A percentile compares a stretch with the other conserved stretches of the same genome.
Evolutionary conservation across 306 rosid species (phyloP).

Genomic region (Malus asiatica): DNA sequence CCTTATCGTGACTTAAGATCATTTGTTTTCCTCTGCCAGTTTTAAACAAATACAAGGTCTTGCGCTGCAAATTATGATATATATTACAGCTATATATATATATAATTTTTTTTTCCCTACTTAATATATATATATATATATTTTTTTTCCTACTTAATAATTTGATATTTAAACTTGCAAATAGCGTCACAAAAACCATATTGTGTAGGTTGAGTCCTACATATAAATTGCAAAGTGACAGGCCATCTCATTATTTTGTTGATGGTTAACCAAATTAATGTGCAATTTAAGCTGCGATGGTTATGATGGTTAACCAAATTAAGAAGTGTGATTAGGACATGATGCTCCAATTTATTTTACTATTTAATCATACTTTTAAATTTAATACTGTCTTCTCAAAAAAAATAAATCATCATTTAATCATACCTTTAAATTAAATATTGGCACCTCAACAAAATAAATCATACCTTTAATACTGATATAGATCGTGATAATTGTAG

Average conservation of each 20-base stretch:
- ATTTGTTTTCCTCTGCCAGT: too few species aligned
- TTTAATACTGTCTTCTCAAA: background rate
- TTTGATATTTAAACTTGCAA: too few species aligned
- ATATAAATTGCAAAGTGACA: background rate
- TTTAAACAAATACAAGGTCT: too few species aligned
- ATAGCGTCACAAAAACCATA: background rate
- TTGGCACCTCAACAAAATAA: background rate
- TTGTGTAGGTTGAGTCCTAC: background rate
- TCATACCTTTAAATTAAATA: background rate
- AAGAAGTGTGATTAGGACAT: background rate
- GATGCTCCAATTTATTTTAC: background rate
- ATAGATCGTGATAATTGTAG: background rate
- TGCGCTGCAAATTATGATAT: background rate
- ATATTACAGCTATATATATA: too few species aligned
- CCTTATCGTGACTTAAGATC: too few species aligned
- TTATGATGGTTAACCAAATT: background rate
- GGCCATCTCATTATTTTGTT: background rate
- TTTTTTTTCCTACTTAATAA: too few species aligned
- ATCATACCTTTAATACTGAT: background rate
- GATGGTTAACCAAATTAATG: background rate
- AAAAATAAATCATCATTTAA: background rate
- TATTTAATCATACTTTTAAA: background rate
- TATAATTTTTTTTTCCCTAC: too few species aligned
- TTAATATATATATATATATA: too few species aligned
- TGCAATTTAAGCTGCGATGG: background rate